These are phyloP conservation scores for Lipomyces yarrowii DNA, from an alignment of 1,139 yeast species.

Conservation along the genomic window DNA sequence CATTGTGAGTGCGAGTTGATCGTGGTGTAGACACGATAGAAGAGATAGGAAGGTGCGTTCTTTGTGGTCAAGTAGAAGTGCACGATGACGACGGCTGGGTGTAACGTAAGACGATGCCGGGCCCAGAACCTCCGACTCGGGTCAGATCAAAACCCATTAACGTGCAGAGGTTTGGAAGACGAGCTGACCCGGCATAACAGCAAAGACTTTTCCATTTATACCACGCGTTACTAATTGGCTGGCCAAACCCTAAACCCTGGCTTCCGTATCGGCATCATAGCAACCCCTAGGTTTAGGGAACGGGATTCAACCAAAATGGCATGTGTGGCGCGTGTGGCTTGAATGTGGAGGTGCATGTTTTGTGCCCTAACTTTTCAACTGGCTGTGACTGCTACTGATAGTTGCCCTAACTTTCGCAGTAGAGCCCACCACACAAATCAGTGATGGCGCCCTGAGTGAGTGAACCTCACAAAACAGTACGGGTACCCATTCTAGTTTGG, in stretches of 20 bases:
- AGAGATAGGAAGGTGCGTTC: constrained; percentile 1
- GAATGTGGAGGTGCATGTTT: background rate
- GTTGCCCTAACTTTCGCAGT: background rate
- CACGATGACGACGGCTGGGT: background rate
- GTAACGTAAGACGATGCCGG: too few species aligned
- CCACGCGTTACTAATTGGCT: too few species aligned
- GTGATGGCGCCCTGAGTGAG: background rate
- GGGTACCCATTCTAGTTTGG: background rate
- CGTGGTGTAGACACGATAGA: background rate
- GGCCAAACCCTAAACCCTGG: too few species aligned
- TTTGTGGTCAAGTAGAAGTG: background rate
- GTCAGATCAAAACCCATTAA: too few species aligned
- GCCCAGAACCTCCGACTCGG: too few species aligned
- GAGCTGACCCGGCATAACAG: too few species aligned
- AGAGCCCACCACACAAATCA: background rate
- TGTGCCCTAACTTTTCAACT: background rate
- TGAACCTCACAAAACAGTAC: background rate
- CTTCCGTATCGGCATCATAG: too few species aligned
- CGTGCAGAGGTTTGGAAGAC: too few species aligned
- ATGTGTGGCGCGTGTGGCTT: background rate
- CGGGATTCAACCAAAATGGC: too few species aligned
- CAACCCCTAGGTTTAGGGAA: too few species aligned
- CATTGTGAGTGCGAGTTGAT: constrained; percentile 9
- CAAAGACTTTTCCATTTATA: too few species aligned
- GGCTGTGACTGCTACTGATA: background rate